Evolutionary conservation across 2,329 filamentous ascomycete species (phyloP).

Genomic region (Neurospora crassa): DNA sequence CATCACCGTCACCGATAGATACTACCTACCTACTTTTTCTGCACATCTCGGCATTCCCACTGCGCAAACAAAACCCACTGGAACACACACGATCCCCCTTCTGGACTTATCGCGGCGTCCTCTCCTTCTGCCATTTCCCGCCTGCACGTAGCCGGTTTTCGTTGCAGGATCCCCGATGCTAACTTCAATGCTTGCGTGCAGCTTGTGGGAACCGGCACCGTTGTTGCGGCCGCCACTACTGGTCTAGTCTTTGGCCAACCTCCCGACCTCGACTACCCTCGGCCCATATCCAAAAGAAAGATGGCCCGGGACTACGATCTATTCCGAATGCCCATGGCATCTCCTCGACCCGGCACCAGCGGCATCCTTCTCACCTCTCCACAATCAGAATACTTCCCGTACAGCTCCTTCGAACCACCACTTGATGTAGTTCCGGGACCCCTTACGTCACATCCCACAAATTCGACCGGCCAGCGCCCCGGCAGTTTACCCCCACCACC

Average conservation of each 20-base stretch:
- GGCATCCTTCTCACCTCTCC: slow-evolving; percentile 27
- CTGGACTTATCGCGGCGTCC: neutral
- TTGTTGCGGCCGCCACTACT: slow-evolving; percentile 49
- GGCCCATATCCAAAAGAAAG: slow-evolving; percentile 24
- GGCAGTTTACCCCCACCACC: slow-evolving; percentile 27
- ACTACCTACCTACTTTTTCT: neutral
- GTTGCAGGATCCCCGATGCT: slow-evolving; percentile 3
- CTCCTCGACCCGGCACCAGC: slow-evolving; percentile 35
- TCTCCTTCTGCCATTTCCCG: neutral
- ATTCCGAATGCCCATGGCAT: slow-evolving; percentile 19
- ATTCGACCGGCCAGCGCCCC: slow-evolving; percentile 20
- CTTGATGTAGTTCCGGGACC: slow-evolving; percentile 11
- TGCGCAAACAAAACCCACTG: neutral
- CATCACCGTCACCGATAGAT: neutral
- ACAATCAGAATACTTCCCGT: slow-evolving; percentile 22
- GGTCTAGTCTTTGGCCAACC: slow-evolving; percentile 51
- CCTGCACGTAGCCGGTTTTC: neutral
- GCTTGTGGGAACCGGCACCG: slow-evolving; percentile 54
- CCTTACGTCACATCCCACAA: slow-evolving; percentile 20
- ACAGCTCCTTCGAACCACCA: slow-evolving; percentile 20
- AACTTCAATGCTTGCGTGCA: slow-evolving; percentile 21
- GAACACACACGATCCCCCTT: neutral
- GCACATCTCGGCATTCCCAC: neutral
- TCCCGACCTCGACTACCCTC: slow-evolving; percentile 28
- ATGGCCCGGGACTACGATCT: slow-evolving; percentile 22